Base-by-base conservation (phyloP, 2,329 filamentous ascomycete genomes). In the Cercospora janseana region DNA sequence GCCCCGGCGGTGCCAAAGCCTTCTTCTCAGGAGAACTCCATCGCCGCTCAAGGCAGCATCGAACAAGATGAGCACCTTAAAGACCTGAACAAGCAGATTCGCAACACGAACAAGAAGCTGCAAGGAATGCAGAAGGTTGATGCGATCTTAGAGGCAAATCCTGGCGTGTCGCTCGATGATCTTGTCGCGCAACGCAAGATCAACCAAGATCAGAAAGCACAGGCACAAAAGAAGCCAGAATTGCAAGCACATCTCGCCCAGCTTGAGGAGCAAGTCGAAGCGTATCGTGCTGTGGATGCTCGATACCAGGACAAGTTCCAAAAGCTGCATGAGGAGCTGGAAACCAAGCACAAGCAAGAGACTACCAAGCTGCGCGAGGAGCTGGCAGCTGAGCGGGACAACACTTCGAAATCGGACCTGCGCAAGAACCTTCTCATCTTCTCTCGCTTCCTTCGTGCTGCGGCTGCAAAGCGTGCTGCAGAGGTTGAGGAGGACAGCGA, bases 81-180 rank as follows among this genome's bases (percentile, higher is more conserved):
- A 68, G 92, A 97, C 69, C 78, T 97, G 42, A 83, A 92, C 67
- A 96, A 95, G 91, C 89, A 82, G 71, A 87, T 96, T 63, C 90
- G 92, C 66, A 95, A 93, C 71, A 75, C 93, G 65, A 87, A 84
- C 77, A 97, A 96, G 81, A 96, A 96, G 75, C 84, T 97, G 85
- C 76, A 79, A 66, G 83, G 85, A 68, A 83, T 83, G 59, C 79
- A 81, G 62, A 90, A 87, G 73, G 85, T 86, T 65, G 85, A 90
- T 61, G 64, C 76, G 42, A 74, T 91, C 60, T 75, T 90, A 59
- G 78, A 76, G 57, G 82, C 87, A 67, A 81, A 91, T 72, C 76
- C 82, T 52, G 81, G 73, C 67, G 85, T 86, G 69, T 78, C 81
- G 7, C 80, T 91, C 46, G 86, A 91, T 49, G 81, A 91, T 35